Percentiles rank a stretch among this genome's conserved stretches.
phyloP scores from a whole-genome alignment of 2,329 filamentous ascomycete genomes.

The Fonsecaea monophora region DNA sequence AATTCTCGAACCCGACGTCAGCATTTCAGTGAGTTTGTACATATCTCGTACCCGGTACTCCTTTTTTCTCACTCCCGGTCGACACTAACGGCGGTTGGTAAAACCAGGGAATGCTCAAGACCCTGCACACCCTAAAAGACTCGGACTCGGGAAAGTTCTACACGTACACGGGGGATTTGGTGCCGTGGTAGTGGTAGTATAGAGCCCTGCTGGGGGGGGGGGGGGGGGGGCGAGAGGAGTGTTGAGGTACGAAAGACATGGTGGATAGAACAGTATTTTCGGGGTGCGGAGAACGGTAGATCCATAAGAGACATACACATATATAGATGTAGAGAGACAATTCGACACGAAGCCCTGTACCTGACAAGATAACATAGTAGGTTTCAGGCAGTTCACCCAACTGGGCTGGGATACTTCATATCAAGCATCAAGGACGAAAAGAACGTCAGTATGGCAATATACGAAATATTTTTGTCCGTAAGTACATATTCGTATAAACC shows the following conservation, averaged over 20 bases:
- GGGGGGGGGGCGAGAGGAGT: too few relatives aligned
- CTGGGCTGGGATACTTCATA: too few relatives aligned
- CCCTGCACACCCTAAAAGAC: constrained; percentile 44
- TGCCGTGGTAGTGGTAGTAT: constrained; percentile 35
- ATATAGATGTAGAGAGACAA: background rate
- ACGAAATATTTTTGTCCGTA: background rate
- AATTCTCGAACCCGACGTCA: constrained; percentile 48
- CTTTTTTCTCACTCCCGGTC: background rate
- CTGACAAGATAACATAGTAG: too few relatives aligned
- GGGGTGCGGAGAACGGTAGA: too few relatives aligned
- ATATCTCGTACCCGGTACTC: background rate
- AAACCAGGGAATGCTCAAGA: constrained; percentile 46
- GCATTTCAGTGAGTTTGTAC: constrained; percentile 40
- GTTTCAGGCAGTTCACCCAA: too few relatives aligned
- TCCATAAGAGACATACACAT: too few relatives aligned
- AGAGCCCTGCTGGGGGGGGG: too few relatives aligned
- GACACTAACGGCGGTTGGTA: background rate
- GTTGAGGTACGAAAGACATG: too few relatives aligned
- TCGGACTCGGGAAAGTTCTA: constrained; percentile 40
- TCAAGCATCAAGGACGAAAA: background rate
- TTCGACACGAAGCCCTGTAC: background rate
- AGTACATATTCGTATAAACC: background rate
- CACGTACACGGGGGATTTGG: constrained; percentile 35
- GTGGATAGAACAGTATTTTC: too few relatives aligned
- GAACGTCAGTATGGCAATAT: background rate